Base-by-base conservation (phyloP, 2,329 filamentous ascomycete species). In the Xylariaceae sp. region DNA sequence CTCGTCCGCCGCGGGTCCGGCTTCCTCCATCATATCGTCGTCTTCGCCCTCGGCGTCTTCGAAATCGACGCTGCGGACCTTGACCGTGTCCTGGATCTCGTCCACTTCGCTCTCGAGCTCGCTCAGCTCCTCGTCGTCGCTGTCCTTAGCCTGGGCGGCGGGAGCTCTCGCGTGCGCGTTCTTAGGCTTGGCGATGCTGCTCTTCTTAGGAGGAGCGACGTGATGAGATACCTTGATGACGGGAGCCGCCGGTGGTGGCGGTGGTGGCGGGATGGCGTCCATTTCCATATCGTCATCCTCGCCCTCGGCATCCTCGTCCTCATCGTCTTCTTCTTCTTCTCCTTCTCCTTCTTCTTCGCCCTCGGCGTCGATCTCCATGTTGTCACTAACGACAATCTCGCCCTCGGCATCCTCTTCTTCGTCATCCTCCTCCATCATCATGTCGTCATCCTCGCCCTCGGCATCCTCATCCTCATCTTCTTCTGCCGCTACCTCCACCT, bases 41-140 rank as follows among this genome's bases (percentile, higher is more conserved):
- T 64, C 67, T 18, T 65, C 65, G 0, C 58, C 65, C 39, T 66
- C 64, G 3, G 59, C 64, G 13, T 65, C 68, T 38, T 59, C 63
- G 13, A 65, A 68, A 36, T 59, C 63, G 4, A 63, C 66, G 11
- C 52, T 68, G 12, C 59, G 51, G 9, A 57, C 63, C 48, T 61
- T 60, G 21, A 71, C 66, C 5, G 68, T 70, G 40, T 70, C 69
- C 37, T 73, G 65, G 51, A 61, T 62, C 37, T 64, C 66, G 23
- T 67, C 65, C n/a, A 30, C 63, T 13, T 76, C 71, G 46, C 71
- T 75, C 31, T 76, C 70, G 7, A 73, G 63, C 28, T 77, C 73
- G 47, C 73, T 77, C 4, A 77, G 66, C 47, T 76, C 72, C 28
- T 75, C 73, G 8, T 73, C 69, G 28, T 71, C 70, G 14, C 71